These are phyloP conservation scores for Zymoseptoria crescenta DNA, from an alignment of 2,329 filamentous ascomycete genomes.

Conservation along the genomic window DNA sequence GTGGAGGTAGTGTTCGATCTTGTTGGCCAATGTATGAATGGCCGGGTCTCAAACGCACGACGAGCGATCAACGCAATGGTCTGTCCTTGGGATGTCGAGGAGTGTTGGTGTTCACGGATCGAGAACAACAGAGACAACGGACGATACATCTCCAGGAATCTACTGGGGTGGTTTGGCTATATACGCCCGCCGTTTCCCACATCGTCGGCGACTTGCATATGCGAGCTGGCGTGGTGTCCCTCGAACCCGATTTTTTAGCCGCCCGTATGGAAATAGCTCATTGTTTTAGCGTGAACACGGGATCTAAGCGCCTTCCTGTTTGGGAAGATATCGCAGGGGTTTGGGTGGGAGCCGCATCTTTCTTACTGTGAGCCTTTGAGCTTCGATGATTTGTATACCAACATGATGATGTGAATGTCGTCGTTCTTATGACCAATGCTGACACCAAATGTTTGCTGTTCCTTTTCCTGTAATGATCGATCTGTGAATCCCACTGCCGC, in stretches of 20 bases:
- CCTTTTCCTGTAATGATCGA: neutral
- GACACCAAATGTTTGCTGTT: neutral
- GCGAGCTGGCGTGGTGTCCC: neutral
- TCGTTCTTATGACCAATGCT: neutral
- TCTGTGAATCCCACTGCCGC: too few species aligned
- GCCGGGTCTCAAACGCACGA: neutral
- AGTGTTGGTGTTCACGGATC: neutral
- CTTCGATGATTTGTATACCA: neutral
- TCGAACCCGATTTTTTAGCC: neutral
- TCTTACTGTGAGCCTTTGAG: neutral
- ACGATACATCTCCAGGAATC: neutral
- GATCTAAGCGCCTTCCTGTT: neutral
- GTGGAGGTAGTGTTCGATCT: neutral
- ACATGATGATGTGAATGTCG: neutral
- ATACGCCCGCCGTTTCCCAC: neutral
- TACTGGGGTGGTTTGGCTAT: neutral
- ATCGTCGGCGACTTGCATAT: neutral
- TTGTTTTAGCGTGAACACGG: neutral
- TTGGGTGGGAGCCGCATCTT: neutral
- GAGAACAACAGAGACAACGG: neutral
- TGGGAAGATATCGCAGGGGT: neutral
- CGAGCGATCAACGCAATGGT: neutral
- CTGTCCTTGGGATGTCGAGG: too few species aligned
- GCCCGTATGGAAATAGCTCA: neutral
- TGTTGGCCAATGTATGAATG: conserved; percentile 4